Evolutionary conservation across 306 rosid genomes (phyloP), one percentile per base, ranked within the genome.

Genomic region (Malus asiatica): DNA sequence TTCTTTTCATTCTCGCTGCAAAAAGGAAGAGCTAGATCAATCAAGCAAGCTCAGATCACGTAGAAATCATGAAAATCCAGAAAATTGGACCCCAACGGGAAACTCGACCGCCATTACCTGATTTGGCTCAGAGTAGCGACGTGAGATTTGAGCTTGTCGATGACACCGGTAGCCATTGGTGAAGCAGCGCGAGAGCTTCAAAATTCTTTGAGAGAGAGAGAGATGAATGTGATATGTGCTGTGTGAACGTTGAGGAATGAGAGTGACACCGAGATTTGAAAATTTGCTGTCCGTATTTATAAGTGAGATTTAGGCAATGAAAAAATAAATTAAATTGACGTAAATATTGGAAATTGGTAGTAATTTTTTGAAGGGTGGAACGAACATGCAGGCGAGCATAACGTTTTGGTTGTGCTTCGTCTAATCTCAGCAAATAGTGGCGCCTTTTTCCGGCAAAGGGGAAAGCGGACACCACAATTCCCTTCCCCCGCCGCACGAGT

Each of bases 1-100:
- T 1, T 86, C 81, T 95, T 92, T 92, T 95, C 97, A 61, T 86
- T 89, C 82, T 86, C 96, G 67, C 98, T 92, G 85, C 75, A 80
- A 71, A 64, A 33, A 69, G 23, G 9, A 73, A 33, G 53, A 58
- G 79, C 45, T 48, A 15, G 53, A 14, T 15, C 53, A 48, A 48
- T 15, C 3, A 48, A 48, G 83, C 83, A 76, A 64, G 32, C 67
- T 65, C 83, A 68, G 82, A 51, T 67, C 53, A 8, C 53, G n/a
- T 23, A 65, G 20, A 22, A 22, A 44, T 35, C 22, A 40, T 22
- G 52, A 14, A 62, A 72, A 23, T 6, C 53, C 53, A 48, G 8
- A 11, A n/a, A 64, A 30, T 4, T 1, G 60, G 80, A 77, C 8
- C 19, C 70, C 48, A 35, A 35, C 25, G 18, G 5, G 29, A 35